Conservation (phyloP, 2,329 filamentous ascomycete genomes). For the Colletotrichum neosansevieriae region DNA sequence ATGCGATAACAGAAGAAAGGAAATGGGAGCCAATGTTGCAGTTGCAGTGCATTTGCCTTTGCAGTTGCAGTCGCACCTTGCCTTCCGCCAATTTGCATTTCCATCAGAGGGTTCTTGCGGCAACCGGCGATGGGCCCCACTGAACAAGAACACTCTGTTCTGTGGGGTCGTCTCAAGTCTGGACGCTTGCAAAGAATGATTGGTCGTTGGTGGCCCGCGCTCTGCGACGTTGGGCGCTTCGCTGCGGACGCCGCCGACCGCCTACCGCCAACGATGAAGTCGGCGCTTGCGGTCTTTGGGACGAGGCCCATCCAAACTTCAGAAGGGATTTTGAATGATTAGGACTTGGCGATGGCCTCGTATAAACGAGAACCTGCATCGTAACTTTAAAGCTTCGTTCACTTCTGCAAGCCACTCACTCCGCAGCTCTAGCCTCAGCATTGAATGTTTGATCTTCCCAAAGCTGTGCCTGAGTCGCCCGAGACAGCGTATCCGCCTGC, state of each 20-base stretch:
- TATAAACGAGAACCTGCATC: not conserved
- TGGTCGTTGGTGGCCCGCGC: slow-evolving; percentile 29
- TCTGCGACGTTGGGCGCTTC: slow-evolving; percentile 36
- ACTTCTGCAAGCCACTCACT: not conserved
- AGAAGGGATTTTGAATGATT: not conserved
- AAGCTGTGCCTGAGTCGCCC: slow-evolving; percentile 2
- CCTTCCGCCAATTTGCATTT: slow-evolving; percentile 19
- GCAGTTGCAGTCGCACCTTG: not conserved
- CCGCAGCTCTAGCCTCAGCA: too few relatives aligned
- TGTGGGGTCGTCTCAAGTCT: slow-evolving; percentile 34
- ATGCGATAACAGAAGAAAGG: too few relatives aligned
- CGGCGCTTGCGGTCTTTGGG: slow-evolving; percentile 17
- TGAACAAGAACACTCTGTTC: slow-evolving; percentile 34
- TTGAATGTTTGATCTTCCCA: too few relatives aligned
- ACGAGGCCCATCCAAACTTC: not conserved
- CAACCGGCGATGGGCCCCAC: slow-evolving; percentile 18
- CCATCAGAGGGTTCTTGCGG: slow-evolving; percentile 27
- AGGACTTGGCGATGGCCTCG: too few relatives aligned
- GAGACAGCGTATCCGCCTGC: not conserved
- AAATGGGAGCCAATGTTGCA: not conserved
- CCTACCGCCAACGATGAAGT: slow-evolving; percentile 1
- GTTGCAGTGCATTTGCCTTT: too few relatives aligned
- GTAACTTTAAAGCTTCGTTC: not conserved
- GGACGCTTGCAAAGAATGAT: slow-evolving; percentile 34
- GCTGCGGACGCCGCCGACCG: slow-evolving; percentile 13